Evolutionary conservation across 768 basidiomycete genomes (phyloP).

Genomic region (Naganishia kalamii): DNA sequence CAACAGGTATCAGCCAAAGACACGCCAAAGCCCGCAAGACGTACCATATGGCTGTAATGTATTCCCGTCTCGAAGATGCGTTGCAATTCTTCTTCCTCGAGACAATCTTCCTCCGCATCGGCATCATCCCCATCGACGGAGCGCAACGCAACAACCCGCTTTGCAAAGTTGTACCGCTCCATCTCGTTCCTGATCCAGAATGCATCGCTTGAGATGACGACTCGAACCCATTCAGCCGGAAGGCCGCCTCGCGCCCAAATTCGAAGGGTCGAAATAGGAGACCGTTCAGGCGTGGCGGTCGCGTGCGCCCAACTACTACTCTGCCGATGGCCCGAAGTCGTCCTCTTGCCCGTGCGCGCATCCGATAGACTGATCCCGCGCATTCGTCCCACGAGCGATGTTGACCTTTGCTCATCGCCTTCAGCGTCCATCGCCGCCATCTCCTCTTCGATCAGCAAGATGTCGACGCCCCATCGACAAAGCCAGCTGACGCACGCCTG

Average conservation of each 20-base stretch:
- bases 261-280: conserved; percentile 47
- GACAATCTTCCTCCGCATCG: conserved; percentile 32
- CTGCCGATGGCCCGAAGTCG: neutral
- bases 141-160: conserved; percentile 62
- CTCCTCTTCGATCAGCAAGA: conserved; percentile 60
- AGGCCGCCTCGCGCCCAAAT: conserved; percentile 75
- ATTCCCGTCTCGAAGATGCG: conserved; percentile 69
- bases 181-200: conserved; percentile 73
- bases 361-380: neutral
- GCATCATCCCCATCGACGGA: conserved; percentile 42
- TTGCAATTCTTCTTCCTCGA: conserved; percentile 60
- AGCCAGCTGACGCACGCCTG: conserved; percentile 85
- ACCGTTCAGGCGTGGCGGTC: neutral
- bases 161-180: conserved; percentile 72
- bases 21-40: conserved; percentile 27
- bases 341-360: neutral
- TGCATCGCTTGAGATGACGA: conserved; percentile 67
- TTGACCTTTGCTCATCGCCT: neutral
- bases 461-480: conserved; percentile 72
- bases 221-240: conserved; percentile 65
- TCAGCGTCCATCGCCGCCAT: neutral
- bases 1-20: neutral
- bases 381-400: neutral
- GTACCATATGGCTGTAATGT: conserved; percentile 79
- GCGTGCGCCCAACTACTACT: conserved; percentile 19